Base-by-base conservation (phyloP, 2,329 filamentous ascomycete species). In the Zalaria sp. region DNA sequence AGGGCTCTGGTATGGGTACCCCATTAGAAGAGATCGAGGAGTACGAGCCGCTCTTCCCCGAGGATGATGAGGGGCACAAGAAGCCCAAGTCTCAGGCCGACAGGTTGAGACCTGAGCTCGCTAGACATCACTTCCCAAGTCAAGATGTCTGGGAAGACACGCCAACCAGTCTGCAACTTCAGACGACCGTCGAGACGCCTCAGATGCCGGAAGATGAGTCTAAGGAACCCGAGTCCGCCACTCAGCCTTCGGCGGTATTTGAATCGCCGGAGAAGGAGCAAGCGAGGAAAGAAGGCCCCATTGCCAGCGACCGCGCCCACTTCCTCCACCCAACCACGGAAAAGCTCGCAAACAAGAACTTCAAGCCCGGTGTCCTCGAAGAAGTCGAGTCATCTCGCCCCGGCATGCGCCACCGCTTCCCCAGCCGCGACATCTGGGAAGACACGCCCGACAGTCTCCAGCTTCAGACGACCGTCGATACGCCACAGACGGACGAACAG, bases 71-170 rank as follows among this genome's bases (percentile, higher is more conserved):
- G 3, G 73, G 77, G 43, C 66, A 71, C 41, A 70, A 71, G 48
- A 62, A 71, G 43, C 66, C 65, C 5, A 56, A 70, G 39, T 68
- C 68, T n/a, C 62, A 68, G 28, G 64, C 65, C 28, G 69, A 77
- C 44, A 71, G 71, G 48, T 66, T 77, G 50, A 63, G 67, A 35
- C 65, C 67, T 27, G 65, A 63, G 40, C 57, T 68, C 44, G 63
- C 64, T 40, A 58, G 65, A 39, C 66, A 70, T 48, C 81, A 81
- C 47, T 98, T 98, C 62, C 91, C 91, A 1, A 95, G 88, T 60
- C 83, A 88, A 58, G 91, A 98, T 58, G 77, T 96, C 34, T 98
- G 91, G 91, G 91, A 98, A 65, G 93, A 98, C 59, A 81, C 86
- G 0, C 91, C 93, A 3, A 82, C 79, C 55, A 94, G 87, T 61